phyloP scores from a whole-genome alignment of 108 stramenopile species.

The Nitzschia sp. region DNA sequence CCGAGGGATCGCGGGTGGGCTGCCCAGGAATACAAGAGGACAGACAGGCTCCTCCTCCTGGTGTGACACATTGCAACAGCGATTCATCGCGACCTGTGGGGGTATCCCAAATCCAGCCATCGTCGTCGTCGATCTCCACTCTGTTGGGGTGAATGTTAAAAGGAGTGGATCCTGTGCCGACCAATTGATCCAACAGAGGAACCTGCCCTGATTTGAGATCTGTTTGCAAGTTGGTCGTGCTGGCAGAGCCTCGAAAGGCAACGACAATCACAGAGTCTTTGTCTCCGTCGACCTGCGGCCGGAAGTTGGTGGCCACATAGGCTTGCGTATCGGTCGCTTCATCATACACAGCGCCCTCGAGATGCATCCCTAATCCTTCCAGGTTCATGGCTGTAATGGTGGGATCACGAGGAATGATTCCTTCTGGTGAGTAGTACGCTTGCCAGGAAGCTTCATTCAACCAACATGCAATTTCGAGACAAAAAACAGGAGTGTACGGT shows the following conservation, averaged over 20 bases:
- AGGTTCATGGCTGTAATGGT: constrained; percentile 68
- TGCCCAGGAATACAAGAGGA: constrained; percentile 29
- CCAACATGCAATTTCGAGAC: constrained; percentile 85
- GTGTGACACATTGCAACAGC: constrained; percentile 19
- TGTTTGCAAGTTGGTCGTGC: constrained; percentile 68
- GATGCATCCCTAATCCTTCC: constrained; percentile 62
- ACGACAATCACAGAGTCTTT: constrained; percentile 85
- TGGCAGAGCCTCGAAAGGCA: constrained; percentile 88
- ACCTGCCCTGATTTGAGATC: constrained; percentile 79
- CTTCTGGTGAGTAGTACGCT: constrained; percentile 78
- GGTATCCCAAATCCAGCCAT: constrained; percentile 47
- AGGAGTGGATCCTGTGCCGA: constrained; percentile 42
- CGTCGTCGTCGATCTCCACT: constrained; percentile 33
- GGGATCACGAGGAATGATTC: constrained; percentile 42
- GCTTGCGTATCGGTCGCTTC: constrained; percentile 72
- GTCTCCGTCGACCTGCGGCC: constrained; percentile 75
- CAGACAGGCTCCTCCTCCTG: constrained; percentile 13
- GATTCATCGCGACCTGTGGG: neutral
- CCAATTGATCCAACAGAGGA: constrained; percentile 63
- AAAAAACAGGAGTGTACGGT: constrained; percentile 79
- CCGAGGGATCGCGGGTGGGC: constrained; percentile 3
- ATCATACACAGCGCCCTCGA: constrained; percentile 72
- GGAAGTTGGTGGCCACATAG: constrained; percentile 66
- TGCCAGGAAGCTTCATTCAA: constrained; percentile 89
- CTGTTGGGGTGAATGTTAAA: constrained; percentile 56